Conservation (phyloP, 1,284 basidiomycete genomes). For the Hypsizygus ulmarius region DNA sequence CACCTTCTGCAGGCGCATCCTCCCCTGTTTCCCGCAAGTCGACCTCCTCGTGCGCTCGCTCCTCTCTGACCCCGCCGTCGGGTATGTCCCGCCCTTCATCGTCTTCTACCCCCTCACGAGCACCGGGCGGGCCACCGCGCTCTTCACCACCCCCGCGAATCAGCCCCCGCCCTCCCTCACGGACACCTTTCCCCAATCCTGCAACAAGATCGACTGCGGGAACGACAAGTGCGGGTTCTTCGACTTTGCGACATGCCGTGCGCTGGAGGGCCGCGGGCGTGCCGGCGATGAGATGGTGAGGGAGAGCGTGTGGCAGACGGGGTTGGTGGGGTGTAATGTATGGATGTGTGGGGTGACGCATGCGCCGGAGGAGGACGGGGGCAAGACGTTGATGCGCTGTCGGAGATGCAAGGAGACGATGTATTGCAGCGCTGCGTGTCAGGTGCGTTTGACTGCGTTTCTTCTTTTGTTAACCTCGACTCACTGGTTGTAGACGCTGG, state of each 20-base stretch:
- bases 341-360: conserved; percentile 19
- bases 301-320: conserved; percentile 11
- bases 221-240: conserved; percentile 22
- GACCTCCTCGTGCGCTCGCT: conserved; percentile 28
- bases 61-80: conserved; percentile 25
- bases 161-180: conserved; percentile 17
- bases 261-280: too few species aligned
- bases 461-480: background rate
- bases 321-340: conserved; percentile 23
- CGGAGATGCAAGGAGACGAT: conserved; percentile 24
- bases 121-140: conserved; percentile 15
- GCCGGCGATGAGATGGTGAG: conserved; percentile 22
- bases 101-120: conserved; percentile 19
- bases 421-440: conserved; percentile 24
- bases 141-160: conserved; percentile 24
- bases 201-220: conserved; percentile 16
- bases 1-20: conserved; percentile 4
- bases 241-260: conserved; percentile 20
- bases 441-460: conserved; percentile 15
- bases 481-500: background rate
- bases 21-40: conserved; percentile 24
- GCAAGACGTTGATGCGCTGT: conserved; percentile 19
- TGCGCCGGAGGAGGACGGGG: conserved; percentile 5
- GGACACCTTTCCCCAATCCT: conserved; percentile 19
- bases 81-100: conserved; percentile 29